Evolutionary conservation across 1,139 yeast species (phyloP).

Genomic region (Suhomyces ambrosiae): DNA sequence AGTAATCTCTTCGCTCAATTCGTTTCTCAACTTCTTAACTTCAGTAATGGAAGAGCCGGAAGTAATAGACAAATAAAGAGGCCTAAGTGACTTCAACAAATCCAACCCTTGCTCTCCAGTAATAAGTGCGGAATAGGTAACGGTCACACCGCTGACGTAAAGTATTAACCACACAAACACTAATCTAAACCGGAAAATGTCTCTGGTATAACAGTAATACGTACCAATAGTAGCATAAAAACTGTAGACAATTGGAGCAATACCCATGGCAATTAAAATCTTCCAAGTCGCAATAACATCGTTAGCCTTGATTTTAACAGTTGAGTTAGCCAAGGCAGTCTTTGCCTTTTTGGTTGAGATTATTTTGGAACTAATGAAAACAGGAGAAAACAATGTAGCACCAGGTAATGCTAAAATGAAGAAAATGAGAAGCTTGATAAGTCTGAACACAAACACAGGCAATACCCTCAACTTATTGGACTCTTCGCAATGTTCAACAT

Average conservation of each 20-base stretch:
- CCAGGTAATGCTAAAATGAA: conserved; percentile 46
- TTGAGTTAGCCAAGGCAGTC: conserved; percentile 45
- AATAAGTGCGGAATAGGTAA: conserved; percentile 84
- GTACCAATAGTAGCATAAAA: conserved; percentile 75
- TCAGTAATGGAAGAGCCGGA: conserved; percentile 62
- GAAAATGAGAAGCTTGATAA: conserved; percentile 36
- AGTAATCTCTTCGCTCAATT: conserved; percentile 47
- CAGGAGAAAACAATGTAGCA: conserved; percentile 46
- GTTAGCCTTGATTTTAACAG: conserved; percentile 47
- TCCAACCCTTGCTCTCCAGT: conserved; percentile 96
- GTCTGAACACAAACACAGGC: conserved; percentile 29
- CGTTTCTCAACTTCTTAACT: conserved; percentile 43
- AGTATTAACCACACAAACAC: conserved; percentile 48
- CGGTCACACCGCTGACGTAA: conserved; percentile 60
- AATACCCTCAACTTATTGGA: conserved; percentile 32
- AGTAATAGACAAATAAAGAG: conserved; percentile 72
- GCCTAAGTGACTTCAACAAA: conserved; percentile 77
- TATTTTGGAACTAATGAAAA: conserved; percentile 39
- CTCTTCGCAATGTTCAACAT: conserved; percentile 38
- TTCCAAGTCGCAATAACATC: conserved; percentile 69
- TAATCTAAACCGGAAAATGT: conserved; percentile 23
- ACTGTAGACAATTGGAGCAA: conserved; percentile 83
- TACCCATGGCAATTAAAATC: conserved; percentile 81
- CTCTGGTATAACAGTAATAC: conserved; percentile 39
- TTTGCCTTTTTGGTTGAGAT: conserved; percentile 42